These are phyloP conservation scores for Gossypium australe DNA, from an alignment of 345 rosid genomes.

Conservation along the genomic window DNA sequence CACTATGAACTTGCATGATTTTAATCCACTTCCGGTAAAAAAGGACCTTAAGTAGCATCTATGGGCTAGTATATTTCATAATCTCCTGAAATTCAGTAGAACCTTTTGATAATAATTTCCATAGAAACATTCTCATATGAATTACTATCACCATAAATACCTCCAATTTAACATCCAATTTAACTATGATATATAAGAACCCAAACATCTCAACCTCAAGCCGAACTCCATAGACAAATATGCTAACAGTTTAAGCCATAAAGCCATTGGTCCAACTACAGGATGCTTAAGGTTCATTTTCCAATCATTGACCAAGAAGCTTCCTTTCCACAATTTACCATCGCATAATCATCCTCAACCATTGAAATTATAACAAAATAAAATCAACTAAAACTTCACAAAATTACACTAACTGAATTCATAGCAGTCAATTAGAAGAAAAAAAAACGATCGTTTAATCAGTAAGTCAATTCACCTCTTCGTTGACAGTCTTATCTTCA, in stretches of 20 bases:
- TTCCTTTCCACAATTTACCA: not conserved
- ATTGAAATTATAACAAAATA: not conserved
- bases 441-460: not conserved
- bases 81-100: not conserved
- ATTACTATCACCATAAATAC: not conserved
- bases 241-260: not conserved
- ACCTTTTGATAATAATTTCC: not conserved
- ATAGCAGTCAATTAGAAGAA: not conserved
- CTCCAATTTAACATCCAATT: not conserved
- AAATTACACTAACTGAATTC: not conserved
- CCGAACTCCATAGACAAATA: not conserved
- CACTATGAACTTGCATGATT: not conserved
- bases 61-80: not conserved
- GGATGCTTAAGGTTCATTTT: not conserved
- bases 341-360: not conserved
- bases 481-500: constrained; percentile 24
- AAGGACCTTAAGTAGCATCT: not conserved
- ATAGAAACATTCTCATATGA: not conserved
- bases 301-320: not conserved
- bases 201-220: not conserved
- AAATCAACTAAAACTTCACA: not conserved
- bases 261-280: not conserved
- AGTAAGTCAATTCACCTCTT: constrained; percentile 27
- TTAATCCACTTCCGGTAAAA: not conserved
- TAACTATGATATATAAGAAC: not conserved